Conservation (phyloP, 805 yeast genomes). For the Monosporozyma siamensis region DNA sequence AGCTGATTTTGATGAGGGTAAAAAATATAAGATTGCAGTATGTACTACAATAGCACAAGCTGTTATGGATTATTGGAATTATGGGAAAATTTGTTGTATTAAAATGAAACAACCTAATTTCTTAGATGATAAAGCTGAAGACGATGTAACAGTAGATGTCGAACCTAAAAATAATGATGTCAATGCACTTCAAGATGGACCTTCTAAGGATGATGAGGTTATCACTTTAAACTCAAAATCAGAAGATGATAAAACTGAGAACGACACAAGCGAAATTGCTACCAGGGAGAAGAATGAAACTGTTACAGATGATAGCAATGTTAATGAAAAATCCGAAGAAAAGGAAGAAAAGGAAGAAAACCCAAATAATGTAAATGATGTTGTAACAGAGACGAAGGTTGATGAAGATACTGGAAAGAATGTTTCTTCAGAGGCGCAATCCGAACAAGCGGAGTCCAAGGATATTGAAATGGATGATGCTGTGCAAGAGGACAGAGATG, state of each 20-base stretch:
- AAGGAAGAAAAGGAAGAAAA: no score
- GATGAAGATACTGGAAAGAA: no score
- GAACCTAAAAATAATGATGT: not conserved
- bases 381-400: no score
- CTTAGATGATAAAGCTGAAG: not conserved
- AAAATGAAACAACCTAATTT: slow-evolving; percentile 35
- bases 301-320: no score
- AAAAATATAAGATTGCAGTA: slow-evolving; percentile 60
- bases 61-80: slow-evolving; percentile 66
- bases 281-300: no score
- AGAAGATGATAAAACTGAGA: no score
- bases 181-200: not conserved
- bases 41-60: slow-evolving; percentile 65
- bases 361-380: no score
- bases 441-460: no score
- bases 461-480: not conserved
- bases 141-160: not conserved
- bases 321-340: no score
- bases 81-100: slow-evolving; percentile 62
- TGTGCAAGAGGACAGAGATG: slow-evolving; percentile 7
- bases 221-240: no score
- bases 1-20: slow-evolving; percentile 60
- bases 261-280: no score
- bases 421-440: no score
- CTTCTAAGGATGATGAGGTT: not conserved